Evolutionary conservation across 345 rosid genomes (phyloP).

Genomic region (Salix suchowensis): DNA sequence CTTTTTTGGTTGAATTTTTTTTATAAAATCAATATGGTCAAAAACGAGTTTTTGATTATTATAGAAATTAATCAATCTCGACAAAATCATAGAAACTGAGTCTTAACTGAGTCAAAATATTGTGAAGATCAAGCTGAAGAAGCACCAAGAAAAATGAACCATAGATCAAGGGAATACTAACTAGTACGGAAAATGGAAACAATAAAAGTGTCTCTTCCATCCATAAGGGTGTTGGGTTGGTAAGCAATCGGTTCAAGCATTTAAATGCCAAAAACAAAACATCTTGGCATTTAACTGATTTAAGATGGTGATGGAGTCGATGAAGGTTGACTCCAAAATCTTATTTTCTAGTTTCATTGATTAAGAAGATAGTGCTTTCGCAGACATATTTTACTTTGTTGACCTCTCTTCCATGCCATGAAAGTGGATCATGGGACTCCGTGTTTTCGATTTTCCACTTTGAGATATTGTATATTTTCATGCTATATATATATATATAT

Average conservation of each 20-base stretch:
- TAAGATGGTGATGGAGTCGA: not conserved
- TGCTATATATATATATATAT: not conserved
- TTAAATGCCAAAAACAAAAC: not conserved
- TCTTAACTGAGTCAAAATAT: too few species aligned
- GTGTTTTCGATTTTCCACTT: not conserved
- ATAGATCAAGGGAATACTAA: too few species aligned
- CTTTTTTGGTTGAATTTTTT: too few species aligned
- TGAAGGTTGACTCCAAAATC: not conserved
- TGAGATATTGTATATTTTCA: not conserved
- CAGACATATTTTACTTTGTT: not conserved
- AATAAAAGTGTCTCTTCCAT: not conserved
- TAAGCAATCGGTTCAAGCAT: not conserved
- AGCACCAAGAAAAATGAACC: too few species aligned
- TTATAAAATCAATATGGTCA: too few species aligned
- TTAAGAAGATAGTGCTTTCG: not conserved
- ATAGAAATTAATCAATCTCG: too few species aligned
- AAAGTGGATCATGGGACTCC: not conserved
- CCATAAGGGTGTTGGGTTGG: not conserved
- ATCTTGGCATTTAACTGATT: not conserved
- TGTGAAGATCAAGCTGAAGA: too few species aligned
- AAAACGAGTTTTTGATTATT: too few species aligned
- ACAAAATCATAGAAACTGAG: too few species aligned
- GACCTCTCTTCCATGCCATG: not conserved
- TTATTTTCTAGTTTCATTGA: not conserved
- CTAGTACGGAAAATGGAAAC: too few species aligned